These are phyloP conservation scores for Fusarium irregulare DNA, from an alignment of 2,329 filamentous ascomycete genomes.

Conservation along the genomic window DNA sequence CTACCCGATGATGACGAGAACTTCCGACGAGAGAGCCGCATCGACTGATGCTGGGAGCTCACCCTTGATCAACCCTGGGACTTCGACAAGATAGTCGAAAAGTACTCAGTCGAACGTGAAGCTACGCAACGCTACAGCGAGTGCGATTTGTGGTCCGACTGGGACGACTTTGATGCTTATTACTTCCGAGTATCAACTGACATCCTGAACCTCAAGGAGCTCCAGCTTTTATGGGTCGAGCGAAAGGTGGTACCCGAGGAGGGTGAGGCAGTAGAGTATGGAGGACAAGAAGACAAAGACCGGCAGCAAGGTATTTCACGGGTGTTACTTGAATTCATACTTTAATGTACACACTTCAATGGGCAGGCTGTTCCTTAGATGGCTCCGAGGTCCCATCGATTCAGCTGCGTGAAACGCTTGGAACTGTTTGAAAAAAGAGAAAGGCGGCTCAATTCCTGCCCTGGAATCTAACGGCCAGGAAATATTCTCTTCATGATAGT, in stretches of 20 bases:
- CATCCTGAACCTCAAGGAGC: neutral
- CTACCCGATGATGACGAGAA: neutral
- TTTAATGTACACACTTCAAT: too few relatives aligned
- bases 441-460: too few relatives aligned
- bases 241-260: neutral
- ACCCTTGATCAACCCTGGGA: constrained; percentile 4
- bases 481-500: too few relatives aligned
- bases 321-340: too few relatives aligned
- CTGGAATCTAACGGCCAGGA: too few relatives aligned
- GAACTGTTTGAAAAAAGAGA: too few relatives aligned
- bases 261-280: neutral
- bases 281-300: neutral
- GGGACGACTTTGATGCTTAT: neutral
- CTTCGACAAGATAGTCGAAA: neutral
- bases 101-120: neutral
- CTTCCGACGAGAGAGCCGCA: accelerated
- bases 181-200: neutral
- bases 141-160: too few relatives aligned
- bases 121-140: neutral
- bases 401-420: too few relatives aligned
- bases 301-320: too few relatives aligned
- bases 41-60: neutral
- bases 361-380: too few relatives aligned
- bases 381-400: too few relatives aligned
- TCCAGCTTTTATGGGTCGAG: neutral